Conservation (phyloP, 192 early-diverging fungal species). For the Umbelopsis sp. region DNA sequence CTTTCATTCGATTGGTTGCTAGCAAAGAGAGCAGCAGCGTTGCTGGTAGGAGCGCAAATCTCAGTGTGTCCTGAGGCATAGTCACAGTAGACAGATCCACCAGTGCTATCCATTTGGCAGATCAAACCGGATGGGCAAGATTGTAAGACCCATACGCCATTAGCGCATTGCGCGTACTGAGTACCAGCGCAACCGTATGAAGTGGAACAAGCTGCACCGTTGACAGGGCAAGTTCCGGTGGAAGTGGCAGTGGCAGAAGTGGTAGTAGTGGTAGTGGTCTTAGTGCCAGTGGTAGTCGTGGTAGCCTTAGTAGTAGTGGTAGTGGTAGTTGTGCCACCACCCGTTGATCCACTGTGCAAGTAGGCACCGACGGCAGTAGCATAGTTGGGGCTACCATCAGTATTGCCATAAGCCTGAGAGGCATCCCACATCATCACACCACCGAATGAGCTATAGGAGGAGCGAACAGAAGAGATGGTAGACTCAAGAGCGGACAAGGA, state of each 20-base stretch:
- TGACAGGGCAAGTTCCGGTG: slow-evolving; percentile 36
- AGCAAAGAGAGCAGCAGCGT: slow-evolving; percentile 40
- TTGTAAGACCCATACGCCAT: slow-evolving; percentile 45
- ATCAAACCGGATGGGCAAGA: slow-evolving; percentile 45
- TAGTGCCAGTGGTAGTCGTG: slow-evolving; percentile 14
- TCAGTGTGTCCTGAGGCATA: slow-evolving; percentile 35
- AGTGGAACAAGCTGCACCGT: slow-evolving; percentile 43
- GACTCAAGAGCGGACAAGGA: slow-evolving; percentile 44
- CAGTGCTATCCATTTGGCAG: slow-evolving; percentile 45
- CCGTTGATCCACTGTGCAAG: slow-evolving; percentile 13
- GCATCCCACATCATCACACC: slow-evolving; percentile 73
- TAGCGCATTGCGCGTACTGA: slow-evolving; percentile 46
- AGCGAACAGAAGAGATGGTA: slow-evolving; percentile 49
- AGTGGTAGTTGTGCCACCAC: not conserved
- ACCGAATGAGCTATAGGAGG: slow-evolving; percentile 59
- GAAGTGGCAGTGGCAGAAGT: slow-evolving; percentile 27
- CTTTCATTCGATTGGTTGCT: not conserved
- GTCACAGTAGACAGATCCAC: slow-evolving; percentile 42
- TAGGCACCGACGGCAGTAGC: slow-evolving; percentile 23
- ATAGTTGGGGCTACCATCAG: slow-evolving; percentile 34
- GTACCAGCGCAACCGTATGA: slow-evolving; percentile 46
- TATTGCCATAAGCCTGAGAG: slow-evolving; percentile 61
- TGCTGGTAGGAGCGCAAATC: slow-evolving; percentile 32
- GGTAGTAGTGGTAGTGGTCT: slow-evolving; percentile 20
- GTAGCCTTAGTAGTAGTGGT: slow-evolving; percentile 15